Percentiles rank a stretch among this genome's conserved stretches.
These are phyloP conservation scores for Cucurbita pepo DNA, from an alignment of 306 rosid species.

Conservation along the genomic window DNA sequence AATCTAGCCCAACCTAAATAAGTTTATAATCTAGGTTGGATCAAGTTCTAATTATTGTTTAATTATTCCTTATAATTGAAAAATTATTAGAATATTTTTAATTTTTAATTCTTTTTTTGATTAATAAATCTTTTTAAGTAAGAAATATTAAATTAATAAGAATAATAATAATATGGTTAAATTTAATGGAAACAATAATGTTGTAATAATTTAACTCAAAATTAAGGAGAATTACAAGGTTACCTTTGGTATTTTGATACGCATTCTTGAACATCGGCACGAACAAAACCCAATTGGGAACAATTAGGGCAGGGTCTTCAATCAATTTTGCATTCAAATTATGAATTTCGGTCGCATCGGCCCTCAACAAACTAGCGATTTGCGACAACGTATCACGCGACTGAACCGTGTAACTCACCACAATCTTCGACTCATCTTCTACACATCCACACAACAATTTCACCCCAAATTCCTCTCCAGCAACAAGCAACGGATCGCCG, in stretches of 20 bases:
- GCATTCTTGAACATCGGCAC: slow-evolving; percentile 51
- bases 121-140: no score
- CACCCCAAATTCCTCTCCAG: slow-evolving; percentile 6
- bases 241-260: background rate
- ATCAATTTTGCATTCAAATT: slow-evolving; percentile 22
- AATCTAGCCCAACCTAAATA: no score
- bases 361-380: slow-evolving; percentile 27
- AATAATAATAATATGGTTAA: no score
- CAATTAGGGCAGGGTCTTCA: slow-evolving; percentile 18
- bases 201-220: no score
- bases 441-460: slow-evolving; percentile 64
- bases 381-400: slow-evolving; percentile 22
- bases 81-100: no score
- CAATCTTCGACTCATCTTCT: slow-evolving; percentile 33
- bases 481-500: background rate
- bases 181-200: no score
- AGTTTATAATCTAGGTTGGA: no score
- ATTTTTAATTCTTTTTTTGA: no score
- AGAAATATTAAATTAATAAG: no score
- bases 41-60: no score
- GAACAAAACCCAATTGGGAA: slow-evolving; percentile 40
- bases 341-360: slow-evolving; percentile 17
- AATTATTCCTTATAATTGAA: no score
- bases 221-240: background rate
- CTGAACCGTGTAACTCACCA: slow-evolving; percentile 64